Evolutionary conservation across 2,329 filamentous ascomycete species (phyloP).

Genomic region (Daldinia sp.): DNA sequence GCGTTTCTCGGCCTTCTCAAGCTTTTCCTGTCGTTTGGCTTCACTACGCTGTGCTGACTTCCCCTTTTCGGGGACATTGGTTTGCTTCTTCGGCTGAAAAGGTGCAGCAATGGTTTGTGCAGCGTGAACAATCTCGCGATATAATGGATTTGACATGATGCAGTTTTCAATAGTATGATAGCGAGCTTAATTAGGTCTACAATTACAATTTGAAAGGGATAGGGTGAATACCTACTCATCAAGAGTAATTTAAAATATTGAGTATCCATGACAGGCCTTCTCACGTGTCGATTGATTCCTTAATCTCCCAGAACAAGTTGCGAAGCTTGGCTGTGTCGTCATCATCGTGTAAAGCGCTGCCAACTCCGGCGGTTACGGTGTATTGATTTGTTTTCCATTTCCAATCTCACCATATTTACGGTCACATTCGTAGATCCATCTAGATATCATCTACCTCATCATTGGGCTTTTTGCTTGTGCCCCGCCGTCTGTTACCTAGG

Average conservation of each 20-base stretch:
- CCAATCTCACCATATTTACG: constrained; percentile 10
- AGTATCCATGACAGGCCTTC: not conserved
- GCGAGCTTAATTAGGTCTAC: not conserved
- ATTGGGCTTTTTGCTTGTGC: not conserved
- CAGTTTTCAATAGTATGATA: not conserved
- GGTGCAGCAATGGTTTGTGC: constrained; percentile 13
- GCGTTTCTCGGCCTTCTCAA: constrained; percentile 48
- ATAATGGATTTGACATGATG: constrained; percentile 21
- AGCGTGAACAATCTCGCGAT: constrained; percentile 13
- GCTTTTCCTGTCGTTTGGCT: constrained; percentile 44
- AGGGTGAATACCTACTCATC: not conserved
- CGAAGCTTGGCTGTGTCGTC: constrained; percentile 22
- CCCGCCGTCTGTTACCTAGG: constrained; percentile 3
- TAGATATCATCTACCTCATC: constrained; percentile 16
- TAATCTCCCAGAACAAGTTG: not conserved
- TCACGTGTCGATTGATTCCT: not conserved
- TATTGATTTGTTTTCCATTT: constrained; percentile 10
- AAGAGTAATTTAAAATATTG: not conserved
- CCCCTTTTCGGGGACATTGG: constrained; percentile 28
- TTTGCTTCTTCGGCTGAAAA: constrained; percentile 13
- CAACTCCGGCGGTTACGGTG: not conserved
- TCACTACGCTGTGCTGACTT: constrained; percentile 47
- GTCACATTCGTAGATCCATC: constrained; percentile 21
- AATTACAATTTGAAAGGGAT: not conserved
- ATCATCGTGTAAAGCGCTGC: constrained; percentile 17